These are phyloP conservation scores for Musa itinerans DNA, from an alignment of 176 grass and related monocot genomes.

Conservation along the genomic window DNA sequence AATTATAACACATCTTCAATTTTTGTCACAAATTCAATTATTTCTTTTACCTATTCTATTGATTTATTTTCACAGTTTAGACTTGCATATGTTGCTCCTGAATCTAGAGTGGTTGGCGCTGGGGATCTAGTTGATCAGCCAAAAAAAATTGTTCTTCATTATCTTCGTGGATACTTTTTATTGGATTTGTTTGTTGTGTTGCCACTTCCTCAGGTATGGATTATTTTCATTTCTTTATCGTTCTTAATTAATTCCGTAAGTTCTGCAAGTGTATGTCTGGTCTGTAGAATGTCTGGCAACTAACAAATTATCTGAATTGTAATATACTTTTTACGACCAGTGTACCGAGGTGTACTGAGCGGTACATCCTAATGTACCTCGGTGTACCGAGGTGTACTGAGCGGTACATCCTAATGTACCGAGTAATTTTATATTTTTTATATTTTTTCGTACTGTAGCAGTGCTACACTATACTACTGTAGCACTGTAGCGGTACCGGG, in stretches of 20 bases:
- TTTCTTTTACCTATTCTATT: conserved; percentile 10
- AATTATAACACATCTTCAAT: not conserved
- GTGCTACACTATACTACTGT: no score
- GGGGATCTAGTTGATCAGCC: conserved; percentile 87
- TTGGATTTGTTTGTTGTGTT: conserved; percentile 82
- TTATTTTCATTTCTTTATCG: not conserved
- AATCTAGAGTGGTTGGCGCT: conserved; percentile 81
- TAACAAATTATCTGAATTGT: no score
- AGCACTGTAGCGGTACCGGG: no score
- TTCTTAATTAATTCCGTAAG: not conserved
- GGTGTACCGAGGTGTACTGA: no score
- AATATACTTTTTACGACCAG: no score
- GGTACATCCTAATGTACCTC: no score
- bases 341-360: no score
- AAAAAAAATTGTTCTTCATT: conserved; percentile 75
- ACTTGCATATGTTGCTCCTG: conserved; percentile 85
- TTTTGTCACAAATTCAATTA: conserved; percentile 9
- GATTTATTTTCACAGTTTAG: conserved; percentile 60
- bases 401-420: no score
- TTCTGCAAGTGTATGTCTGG: not conserved
- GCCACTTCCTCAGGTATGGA: conserved; percentile 79
- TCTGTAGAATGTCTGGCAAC: no score
- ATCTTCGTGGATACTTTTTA: conserved; percentile 72
- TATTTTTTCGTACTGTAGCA: no score
- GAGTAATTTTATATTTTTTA: no score